A percentile compares a stretch with the other conserved stretches of the same genome.
These are phyloP conservation scores for Backusella sp. DNA, from an alignment of 192 early-diverging fungal genomes.

Conservation along the genomic window DNA sequence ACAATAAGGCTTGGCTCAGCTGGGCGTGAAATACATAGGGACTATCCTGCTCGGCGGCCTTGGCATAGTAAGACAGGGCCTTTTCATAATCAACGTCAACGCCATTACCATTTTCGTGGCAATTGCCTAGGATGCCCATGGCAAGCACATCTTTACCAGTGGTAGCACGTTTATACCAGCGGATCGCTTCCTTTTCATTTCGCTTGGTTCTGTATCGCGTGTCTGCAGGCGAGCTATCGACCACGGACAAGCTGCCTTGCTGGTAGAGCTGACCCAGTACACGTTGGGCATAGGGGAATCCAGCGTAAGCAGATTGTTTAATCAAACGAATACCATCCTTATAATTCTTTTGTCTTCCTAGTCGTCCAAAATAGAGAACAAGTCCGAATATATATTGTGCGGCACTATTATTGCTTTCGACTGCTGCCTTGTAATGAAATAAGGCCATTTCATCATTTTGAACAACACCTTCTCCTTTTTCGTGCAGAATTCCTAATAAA, in stretches of 20 bases:
- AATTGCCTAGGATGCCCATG: slow-evolving; percentile 30
- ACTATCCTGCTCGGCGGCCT: slow-evolving; percentile 27
- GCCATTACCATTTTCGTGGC: slow-evolving; percentile 39
- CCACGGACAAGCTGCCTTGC: background rate
- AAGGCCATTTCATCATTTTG: slow-evolving; percentile 24
- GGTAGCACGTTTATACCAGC: slow-evolving; percentile 40
- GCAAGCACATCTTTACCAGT: slow-evolving; percentile 32
- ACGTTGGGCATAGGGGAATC: slow-evolving; percentile 29
- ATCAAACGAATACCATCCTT: slow-evolving; percentile 19
- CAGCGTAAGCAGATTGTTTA: slow-evolving; percentile 17
- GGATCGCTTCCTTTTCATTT: slow-evolving; percentile 29
- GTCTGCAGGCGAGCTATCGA: background rate
- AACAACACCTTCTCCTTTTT: slow-evolving; percentile 28
- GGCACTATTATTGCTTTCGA: slow-evolving; percentile 18
- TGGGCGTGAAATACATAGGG: slow-evolving; percentile 23
- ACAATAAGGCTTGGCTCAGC: slow-evolving; percentile 23
- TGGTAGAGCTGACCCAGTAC: slow-evolving; percentile 34
- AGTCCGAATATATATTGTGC: slow-evolving; percentile 37
- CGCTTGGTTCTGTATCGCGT: background rate
- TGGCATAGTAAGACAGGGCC: slow-evolving; percentile 33
- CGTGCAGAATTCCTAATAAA: slow-evolving; percentile 32
- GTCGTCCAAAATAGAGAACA: slow-evolving; percentile 24
- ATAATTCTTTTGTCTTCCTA: slow-evolving; percentile 23
- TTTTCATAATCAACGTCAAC: slow-evolving; percentile 22
- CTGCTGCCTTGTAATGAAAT: slow-evolving; percentile 30